A percentile compares a stretch with the other conserved stretches of the same genome.
phyloP scores from a whole-genome alignment of 768 basidiomycete genomes.

The Podaxis carcinomalis region DNA sequence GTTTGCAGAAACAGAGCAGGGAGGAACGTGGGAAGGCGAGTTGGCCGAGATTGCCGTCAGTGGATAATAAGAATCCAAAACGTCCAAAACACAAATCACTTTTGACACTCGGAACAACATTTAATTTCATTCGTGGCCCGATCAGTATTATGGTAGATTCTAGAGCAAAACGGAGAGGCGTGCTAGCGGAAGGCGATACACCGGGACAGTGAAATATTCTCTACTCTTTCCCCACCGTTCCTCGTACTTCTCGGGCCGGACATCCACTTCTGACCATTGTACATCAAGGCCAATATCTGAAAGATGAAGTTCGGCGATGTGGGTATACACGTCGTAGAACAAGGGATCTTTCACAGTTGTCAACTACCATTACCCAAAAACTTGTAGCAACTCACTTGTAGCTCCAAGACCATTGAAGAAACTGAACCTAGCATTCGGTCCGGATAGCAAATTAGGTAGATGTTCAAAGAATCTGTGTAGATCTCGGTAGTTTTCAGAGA shows the following conservation, averaged over 20 bases:
- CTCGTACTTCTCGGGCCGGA: conserved; percentile 40
- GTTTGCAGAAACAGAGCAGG: not conserved
- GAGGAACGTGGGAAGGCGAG: conserved; percentile 1
- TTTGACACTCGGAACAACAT: not conserved
- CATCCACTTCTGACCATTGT: conserved; percentile 78
- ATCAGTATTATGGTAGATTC: not conserved
- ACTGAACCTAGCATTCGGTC: conserved; percentile 75
- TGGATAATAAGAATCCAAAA: not conserved
- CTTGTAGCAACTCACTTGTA: conserved; percentile 59
- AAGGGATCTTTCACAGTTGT: conserved; percentile 55
- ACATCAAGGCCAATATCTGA: conserved; percentile 76
- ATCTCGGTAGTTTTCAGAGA: conserved; percentile 83
- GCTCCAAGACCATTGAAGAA: conserved; percentile 98
- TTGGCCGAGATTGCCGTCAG: not conserved
- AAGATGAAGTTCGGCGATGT: conserved; percentile 80
- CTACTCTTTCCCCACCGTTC: conserved; percentile 75
- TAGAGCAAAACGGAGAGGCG: conserved; percentile 20
- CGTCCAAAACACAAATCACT: not conserved
- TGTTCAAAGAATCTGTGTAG: conserved; percentile 79
- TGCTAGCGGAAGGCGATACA: conserved; percentile 67
- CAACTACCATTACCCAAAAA: not conserved
- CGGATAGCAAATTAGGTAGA: conserved; percentile 71
- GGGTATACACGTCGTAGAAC: conserved; percentile 91
- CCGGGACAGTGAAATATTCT: conserved; percentile 72
- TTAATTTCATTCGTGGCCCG: not conserved